These are phyloP conservation scores for Leccinum ochraceum DNA, from an alignment of 768 basidiomycete species.

Conservation along the genomic window DNA sequence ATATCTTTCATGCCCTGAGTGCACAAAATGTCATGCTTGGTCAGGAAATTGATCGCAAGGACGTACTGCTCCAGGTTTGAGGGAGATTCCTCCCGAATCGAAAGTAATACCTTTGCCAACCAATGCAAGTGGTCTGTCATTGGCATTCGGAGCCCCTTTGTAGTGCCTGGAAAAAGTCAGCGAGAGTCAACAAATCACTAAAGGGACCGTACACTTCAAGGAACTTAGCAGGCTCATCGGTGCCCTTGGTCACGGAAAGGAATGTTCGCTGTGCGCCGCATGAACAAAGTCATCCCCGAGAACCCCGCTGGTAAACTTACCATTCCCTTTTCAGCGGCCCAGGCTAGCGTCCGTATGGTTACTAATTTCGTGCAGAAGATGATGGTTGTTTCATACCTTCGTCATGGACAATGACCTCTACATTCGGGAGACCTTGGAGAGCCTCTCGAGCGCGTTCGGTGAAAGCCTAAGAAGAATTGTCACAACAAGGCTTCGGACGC, in stretches of 20 bases:
- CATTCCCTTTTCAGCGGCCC: slow-evolving; percentile 87
- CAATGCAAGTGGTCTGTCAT: slow-evolving; percentile 64
- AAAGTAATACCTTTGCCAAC: slow-evolving; percentile 93
- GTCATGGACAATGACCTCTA: slow-evolving; percentile 70
- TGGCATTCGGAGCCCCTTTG: slow-evolving; percentile 62
- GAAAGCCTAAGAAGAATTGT: slow-evolving; percentile 50
- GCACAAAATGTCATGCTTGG: background rate
- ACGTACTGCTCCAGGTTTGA: slow-evolving; percentile 73
- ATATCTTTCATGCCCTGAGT: slow-evolving; percentile 76
- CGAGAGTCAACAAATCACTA: background rate
- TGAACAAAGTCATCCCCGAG: background rate
- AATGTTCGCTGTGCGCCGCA: slow-evolving; percentile 59
- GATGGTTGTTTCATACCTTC: slow-evolving; percentile 48
- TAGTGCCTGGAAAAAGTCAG: slow-evolving; percentile 57
- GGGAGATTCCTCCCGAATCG: slow-evolving; percentile 83
- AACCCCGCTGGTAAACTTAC: slow-evolving; percentile 34
- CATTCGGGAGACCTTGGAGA: slow-evolving; percentile 65
- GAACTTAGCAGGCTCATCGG: slow-evolving; percentile 82
- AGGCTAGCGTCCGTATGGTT: slow-evolving; percentile 43
- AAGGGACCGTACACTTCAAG: slow-evolving; percentile 66
- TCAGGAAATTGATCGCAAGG: background rate
- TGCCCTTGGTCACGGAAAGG: slow-evolving; percentile 84
- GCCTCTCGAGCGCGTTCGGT: slow-evolving; percentile 67
- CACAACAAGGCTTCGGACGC: background rate
- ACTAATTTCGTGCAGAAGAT: background rate